A percentile compares a stretch with the other conserved stretches of the same genome.
These are phyloP conservation scores for Rutstroemia sp. DNA, from an alignment of 2,329 filamentous ascomycete genomes.

Conservation along the genomic window DNA sequence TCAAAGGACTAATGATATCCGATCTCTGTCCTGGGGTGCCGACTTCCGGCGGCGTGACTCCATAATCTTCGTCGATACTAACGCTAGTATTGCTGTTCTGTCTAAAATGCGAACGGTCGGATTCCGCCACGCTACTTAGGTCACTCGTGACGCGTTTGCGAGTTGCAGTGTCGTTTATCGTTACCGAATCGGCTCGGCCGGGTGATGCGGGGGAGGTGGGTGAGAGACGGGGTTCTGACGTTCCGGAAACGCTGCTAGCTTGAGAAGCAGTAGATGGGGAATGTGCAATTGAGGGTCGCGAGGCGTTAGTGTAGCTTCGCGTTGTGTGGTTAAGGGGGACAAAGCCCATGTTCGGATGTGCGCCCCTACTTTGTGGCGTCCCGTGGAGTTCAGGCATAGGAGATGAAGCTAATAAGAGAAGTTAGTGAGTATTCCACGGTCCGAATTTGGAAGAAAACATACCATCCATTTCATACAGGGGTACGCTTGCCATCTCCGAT, in stretches of 20 bases:
- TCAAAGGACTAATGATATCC: constrained; percentile 17
- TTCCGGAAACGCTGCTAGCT: constrained; percentile 16
- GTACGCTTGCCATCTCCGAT: constrained; percentile 21
- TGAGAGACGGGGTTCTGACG: constrained; percentile 14
- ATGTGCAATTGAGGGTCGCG: constrained; percentile 12
- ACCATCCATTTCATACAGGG: constrained; percentile 31
- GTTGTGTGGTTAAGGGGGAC: constrained; percentile 9
- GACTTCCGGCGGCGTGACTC: not conserved
- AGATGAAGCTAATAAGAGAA: constrained; percentile 20
- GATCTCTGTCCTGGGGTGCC: not conserved
- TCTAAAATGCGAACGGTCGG: constrained; percentile 18
- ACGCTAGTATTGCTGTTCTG: constrained; percentile 24
- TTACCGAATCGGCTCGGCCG: constrained; percentile 14
- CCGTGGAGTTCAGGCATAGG: constrained; percentile 17
- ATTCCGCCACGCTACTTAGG: constrained; percentile 16
- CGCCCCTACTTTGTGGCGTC: not conserved
- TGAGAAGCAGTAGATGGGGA: constrained; percentile 10
- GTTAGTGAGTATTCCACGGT: not conserved
- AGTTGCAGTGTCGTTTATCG: constrained; percentile 4
- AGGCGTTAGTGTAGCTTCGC: constrained; percentile 6
- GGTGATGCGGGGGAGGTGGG: constrained; percentile 9
- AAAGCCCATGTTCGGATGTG: constrained; percentile 7
- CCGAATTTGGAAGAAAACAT: constrained; percentile 12
- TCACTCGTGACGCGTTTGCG: constrained; percentile 8
- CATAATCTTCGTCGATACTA: constrained; percentile 15